A percentile compares a stretch with the other conserved stretches of the same genome.
These are phyloP conservation scores for Nosema muscidifuracis DNA, from an alignment of 371 early-diverging fungal genomes.

Conservation along the genomic window DNA sequence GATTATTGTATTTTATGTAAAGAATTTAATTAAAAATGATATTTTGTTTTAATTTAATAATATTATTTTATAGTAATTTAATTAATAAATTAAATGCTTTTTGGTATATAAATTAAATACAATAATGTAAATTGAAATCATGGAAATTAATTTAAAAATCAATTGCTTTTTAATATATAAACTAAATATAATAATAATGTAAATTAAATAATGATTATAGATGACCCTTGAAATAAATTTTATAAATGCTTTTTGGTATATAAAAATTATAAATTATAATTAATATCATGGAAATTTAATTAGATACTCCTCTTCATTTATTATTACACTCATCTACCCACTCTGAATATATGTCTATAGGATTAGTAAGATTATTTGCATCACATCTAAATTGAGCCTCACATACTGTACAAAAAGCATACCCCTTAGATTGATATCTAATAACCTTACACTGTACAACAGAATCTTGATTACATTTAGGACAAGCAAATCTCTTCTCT, in stretches of 20 bases:
- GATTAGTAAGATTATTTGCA: slow-evolving; percentile 39
- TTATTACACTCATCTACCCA: slow-evolving; percentile 51
- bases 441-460: slow-evolving; percentile 53
- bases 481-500: slow-evolving; percentile 57
- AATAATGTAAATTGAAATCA: background rate
- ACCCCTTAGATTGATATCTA: slow-evolving; percentile 33
- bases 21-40: too few species aligned
- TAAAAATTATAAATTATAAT: too few species aligned
- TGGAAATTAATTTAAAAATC: too few species aligned
- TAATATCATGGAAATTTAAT: too few species aligned
- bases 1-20: slow-evolving; percentile 45
- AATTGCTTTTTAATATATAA: too few species aligned
- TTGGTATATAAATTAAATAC: background rate
- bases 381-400: slow-evolving; percentile 48
- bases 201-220: too few species aligned
- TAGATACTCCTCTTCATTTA: too few species aligned
- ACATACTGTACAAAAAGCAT: slow-evolving; percentile 52
- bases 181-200: too few species aligned
- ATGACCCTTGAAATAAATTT: too few species aligned
- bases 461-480: slow-evolving; percentile 52
- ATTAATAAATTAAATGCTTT: background rate
- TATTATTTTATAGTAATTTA: too few species aligned
- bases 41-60: too few species aligned
- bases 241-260: too few species aligned
- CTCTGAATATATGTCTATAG: slow-evolving; percentile 54